Evolutionary conservation across 2,329 filamentous ascomycete genomes (phyloP), one percentile per base, ranked within the genome.

Genomic region (Aureobasidium sp.): DNA sequence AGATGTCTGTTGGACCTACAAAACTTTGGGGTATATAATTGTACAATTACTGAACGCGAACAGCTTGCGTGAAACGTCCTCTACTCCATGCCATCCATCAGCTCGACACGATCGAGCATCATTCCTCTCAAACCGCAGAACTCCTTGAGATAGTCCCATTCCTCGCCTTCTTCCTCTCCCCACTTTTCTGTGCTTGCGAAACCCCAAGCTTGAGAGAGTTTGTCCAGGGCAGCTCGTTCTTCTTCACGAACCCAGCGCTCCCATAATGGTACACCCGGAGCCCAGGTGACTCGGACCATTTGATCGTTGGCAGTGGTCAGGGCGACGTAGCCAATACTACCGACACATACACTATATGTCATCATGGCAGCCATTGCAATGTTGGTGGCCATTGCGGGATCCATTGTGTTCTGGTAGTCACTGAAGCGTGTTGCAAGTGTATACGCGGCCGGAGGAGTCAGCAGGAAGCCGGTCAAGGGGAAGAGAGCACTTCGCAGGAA

Each of bases 261-360:
- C 65, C 88, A 83, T 66, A 97, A 77, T 26, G 90, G 88, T 37
- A 90, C 87, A 12, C 94, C 94, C 0, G 85, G 85, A 9, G 88
- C 82, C 94, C 94, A 99, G 2, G 90, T 92, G 5, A 97, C 91
- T 23, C 94, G 85, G 70, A 88, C 87, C 90, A 97, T 96, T 75
- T 97, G 91, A 73, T 97, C 92, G 75, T 97, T 97, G 64, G 87
- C 82, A 37, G 93, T 97, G 29, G 90, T 87, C 63, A 95, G 79
- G 9, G 93, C 91, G 41, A 97, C 85, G 46, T 94, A 77, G 2
- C 93, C 94, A 59, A 97, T 84, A 10, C 87, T 90, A 4, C 85
- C 87, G 5, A 91, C 91, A 66, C 91, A 90, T 23, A 85, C 83
- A 46, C 95, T 81, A 73, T 97, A 99, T 7, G 91, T 89, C 64